Evolutionary conservation across 306 rosid genomes (phyloP).

Genomic region (Cicer cuneatum): DNA sequence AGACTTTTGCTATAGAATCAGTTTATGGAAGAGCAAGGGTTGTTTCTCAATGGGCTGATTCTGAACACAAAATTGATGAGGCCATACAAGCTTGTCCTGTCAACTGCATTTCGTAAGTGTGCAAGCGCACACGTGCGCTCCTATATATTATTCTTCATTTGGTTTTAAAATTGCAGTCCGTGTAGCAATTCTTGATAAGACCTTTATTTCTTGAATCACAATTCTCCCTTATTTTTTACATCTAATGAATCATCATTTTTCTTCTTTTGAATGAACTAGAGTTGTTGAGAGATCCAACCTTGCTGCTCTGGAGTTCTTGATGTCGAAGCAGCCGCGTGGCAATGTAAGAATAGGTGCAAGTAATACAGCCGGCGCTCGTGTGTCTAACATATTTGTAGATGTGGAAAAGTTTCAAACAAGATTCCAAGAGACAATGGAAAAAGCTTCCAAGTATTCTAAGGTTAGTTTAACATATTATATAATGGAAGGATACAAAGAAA

Average conservation of each 20-base stretch:
- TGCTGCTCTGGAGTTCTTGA: conserved; percentile 89
- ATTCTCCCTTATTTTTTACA: background rate
- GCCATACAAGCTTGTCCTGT: conserved; percentile 89
- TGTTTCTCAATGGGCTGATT: conserved; percentile 94
- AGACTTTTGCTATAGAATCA: conserved; percentile 91
- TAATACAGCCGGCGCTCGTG: conserved; percentile 68
- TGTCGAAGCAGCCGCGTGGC: conserved; percentile 97
- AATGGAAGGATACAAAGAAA: background rate
- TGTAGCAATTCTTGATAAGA: no score
- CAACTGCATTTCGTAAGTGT: conserved; percentile 92
- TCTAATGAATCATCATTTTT: conserved; percentile 7
- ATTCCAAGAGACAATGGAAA: conserved; percentile 62
- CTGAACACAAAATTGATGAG: conserved; percentile 68
- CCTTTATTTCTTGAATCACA: no score
- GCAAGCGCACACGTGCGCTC: background rate
- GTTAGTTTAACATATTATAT: conserved; percentile 47
- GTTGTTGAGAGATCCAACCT: conserved; percentile 81
- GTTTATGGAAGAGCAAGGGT: conserved; percentile 96
- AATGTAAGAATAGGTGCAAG: conserved; percentile 79
- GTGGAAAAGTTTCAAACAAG: conserved; percentile 80
- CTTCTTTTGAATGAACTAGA: conserved; percentile 49
- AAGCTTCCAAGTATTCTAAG: conserved; percentile 54
- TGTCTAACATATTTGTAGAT: conserved; percentile 79
- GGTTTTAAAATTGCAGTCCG: no score
- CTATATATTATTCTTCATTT: no score